A percentile compares a stretch with the other conserved stretches of the same genome.
Conservation (phyloP, 768 basidiomycete genomes). For the Termitomyces sp. region DNA sequence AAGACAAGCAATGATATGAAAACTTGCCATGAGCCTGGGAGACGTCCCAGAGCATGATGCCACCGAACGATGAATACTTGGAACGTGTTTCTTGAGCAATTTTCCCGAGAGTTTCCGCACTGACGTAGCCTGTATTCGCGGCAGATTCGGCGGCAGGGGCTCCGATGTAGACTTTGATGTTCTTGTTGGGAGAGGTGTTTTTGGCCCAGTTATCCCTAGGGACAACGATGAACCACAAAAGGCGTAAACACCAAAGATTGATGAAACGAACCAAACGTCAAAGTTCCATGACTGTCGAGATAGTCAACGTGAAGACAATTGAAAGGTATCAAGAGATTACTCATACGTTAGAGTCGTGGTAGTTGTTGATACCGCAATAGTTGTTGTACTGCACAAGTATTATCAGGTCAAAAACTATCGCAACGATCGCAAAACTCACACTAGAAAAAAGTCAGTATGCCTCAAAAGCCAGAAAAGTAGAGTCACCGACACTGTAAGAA, state of each 20-base stretch:
- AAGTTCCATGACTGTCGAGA: constrained; percentile 52
- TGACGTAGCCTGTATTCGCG: constrained; percentile 52
- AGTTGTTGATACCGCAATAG: constrained; percentile 35
- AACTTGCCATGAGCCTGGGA: constrained; percentile 40
- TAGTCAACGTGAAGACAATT: constrained; percentile 2
- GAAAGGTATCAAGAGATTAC: background rate
- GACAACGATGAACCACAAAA: background rate
- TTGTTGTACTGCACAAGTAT: constrained; percentile 25
- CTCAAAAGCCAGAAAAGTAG: background rate
- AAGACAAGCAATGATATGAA: background rate
- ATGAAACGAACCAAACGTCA: constrained; percentile 36
- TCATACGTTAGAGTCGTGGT: constrained; percentile 40
- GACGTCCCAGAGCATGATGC: constrained; percentile 52
- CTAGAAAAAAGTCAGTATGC: background rate
- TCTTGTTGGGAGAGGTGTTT: constrained; percentile 46
- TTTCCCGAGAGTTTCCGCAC: constrained; percentile 35
- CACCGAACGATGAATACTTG: constrained; percentile 59
- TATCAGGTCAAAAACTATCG: background rate
- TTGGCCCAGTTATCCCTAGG: constrained; percentile 62
- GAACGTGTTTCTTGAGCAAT: constrained; percentile 45
- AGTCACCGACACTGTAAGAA: constrained; percentile 1
- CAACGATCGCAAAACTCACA: constrained; percentile 1
- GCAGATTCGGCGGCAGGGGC: constrained; percentile 52
- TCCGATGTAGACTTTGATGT: constrained; percentile 61
- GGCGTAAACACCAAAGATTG: background rate